phyloP scores from a whole-genome alignment of 78 protist genomes.

The Bigelowiella natans region DNA sequence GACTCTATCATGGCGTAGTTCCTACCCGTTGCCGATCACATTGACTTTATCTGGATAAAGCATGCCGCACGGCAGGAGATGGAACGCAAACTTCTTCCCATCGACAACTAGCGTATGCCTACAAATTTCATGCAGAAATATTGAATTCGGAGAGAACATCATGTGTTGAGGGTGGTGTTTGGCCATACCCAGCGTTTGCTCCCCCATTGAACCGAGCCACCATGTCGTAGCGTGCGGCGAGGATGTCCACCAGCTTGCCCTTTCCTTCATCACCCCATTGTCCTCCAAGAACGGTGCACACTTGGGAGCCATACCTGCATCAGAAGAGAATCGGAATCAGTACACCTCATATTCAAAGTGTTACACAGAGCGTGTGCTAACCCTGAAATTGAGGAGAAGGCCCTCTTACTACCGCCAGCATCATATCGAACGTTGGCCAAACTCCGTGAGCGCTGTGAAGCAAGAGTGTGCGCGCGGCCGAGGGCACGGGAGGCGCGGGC shows the following conservation, averaged over 20 bases:
- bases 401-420: too few species aligned
- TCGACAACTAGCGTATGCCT: constrained; percentile 82
- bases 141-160: too few species aligned
- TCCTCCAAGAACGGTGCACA: constrained; percentile 50
- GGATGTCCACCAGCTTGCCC: constrained; percentile 83
- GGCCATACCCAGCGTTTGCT: constrained; percentile 61
- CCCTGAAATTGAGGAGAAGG: too few species aligned
- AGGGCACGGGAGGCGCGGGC: too few species aligned
- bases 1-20: too few species aligned
- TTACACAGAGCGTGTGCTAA: too few species aligned
- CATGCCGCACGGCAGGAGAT: constrained; percentile 77
- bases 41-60: constrained; percentile 26
- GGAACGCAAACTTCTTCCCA: constrained; percentile 71
- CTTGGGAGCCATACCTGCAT: neutral
- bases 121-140: neutral
- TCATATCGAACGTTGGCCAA: too few species aligned
- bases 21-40: neutral
- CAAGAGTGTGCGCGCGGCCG: too few species aligned
- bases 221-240: constrained; percentile 30
- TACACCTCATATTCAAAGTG: too few species aligned
- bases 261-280: constrained; percentile 93
- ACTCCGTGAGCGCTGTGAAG: too few species aligned
- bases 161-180: too few species aligned
- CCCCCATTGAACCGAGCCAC: constrained; percentile 54
- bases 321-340: too few species aligned